Base-by-base conservation (phyloP, 2,329 filamentous ascomycete genomes). In the Capronia americana region DNA sequence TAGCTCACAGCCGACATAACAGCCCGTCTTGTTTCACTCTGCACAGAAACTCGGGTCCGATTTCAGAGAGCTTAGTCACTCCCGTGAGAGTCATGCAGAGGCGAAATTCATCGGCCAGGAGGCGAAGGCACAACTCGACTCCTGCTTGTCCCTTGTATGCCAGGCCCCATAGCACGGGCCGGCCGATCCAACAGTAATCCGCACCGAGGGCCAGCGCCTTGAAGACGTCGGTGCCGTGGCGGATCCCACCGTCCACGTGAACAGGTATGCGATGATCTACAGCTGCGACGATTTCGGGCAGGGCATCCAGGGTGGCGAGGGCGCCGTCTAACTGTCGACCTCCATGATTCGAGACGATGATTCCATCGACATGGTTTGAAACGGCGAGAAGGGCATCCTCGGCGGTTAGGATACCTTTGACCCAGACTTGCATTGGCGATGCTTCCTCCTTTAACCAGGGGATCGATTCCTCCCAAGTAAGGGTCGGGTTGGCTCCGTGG, bases 401-500 rank as follows among this genome's bases (percentile, higher is more conserved):
- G 10, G 75, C 74, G 1, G 75, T 75, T 51, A 65, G 63, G 38
- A 71, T 62, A 7, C 70, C 70, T 55, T 71, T 71, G 23, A 70
- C 64, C 66, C 66, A 71, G 2, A 70, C 66, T 54, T 67, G 50
- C 70, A 71, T 58, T n/a, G 98, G 87, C 0, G 86, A 84, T 0
- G 94, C 55, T 3, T 51, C 60, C 28, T 62, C 23, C 24, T 68
- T 69, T 5, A 71, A 61, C 65, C 69, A 72, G 4, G 69, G 65
- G 48, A 72, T 68, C 7, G 62, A 60, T 17, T 69, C 63, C 48
- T 72, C 70, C 70, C 70, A 72, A 26, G 41, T 61, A 6, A 98
- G 87, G 0, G 86, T 84, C 0, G 94, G 93, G 76, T 93, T 97
- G 10, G 93, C 93, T 75, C 98, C 94, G 79, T 98, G 98, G 11